Conservation (phyloP, 371 early-diverging fungal species). For the Blyttiomyces sp. region DNA sequence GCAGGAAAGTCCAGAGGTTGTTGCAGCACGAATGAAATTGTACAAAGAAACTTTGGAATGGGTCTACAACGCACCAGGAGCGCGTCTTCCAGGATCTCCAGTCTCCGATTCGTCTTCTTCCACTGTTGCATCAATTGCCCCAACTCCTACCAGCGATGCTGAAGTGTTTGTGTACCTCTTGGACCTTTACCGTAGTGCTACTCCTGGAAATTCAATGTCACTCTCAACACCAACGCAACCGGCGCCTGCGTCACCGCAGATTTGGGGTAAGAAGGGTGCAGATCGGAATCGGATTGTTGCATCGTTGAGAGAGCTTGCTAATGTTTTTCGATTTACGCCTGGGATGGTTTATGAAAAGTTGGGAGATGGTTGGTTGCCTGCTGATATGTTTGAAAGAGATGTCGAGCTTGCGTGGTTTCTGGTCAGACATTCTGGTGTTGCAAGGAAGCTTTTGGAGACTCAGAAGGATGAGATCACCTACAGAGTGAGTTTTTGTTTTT, state of each 20-base stretch:
- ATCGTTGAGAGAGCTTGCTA: conserved; percentile 21
- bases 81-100: too few species aligned
- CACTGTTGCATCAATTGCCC: too few species aligned
- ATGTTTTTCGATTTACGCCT: conserved; percentile 26
- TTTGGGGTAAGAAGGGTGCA: background rate
- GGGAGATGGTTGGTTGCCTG: conserved; percentile 17
- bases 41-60: conserved; percentile 15
- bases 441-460: conserved; percentile 2
- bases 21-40: conserved; percentile 7
- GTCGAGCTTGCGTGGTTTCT: conserved; percentile 29
- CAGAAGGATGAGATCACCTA: conserved; percentile 13
- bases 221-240: too few species aligned
- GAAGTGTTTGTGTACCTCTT: conserved; percentile 24
- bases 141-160: conserved; percentile 8
- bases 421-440: conserved; percentile 21
- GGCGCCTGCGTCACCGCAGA: too few species aligned
- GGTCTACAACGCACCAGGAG: conserved; percentile 15
- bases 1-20: conserved; percentile 11
- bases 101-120: too few species aligned
- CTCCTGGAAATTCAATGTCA: conserved; percentile 6
- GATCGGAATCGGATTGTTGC: conserved; percentile 17
- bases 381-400: conserved; percentile 24
- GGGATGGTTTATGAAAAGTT: conserved; percentile 12
- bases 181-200: conserved; percentile 3
- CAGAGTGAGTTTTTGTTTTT: conserved; percentile 5